Percentiles rank a stretch among this genome's conserved stretches.
These are phyloP conservation scores for Monosporascus sp. DNA, from an alignment of 2,329 filamentous ascomycete species.

Conservation along the genomic window DNA sequence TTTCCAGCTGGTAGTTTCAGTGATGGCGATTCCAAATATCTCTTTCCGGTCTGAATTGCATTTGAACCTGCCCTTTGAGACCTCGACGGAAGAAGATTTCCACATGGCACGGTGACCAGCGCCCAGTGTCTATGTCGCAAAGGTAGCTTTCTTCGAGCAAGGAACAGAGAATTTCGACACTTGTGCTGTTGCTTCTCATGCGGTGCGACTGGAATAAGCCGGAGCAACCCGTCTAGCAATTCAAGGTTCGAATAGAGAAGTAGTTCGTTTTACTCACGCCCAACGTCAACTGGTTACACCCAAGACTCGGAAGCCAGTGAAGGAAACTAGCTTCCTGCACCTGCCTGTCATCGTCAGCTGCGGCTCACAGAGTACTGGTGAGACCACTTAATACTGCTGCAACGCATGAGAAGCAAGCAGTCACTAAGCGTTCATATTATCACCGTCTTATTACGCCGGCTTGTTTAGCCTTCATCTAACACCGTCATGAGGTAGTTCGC, in stretches of 20 bases:
- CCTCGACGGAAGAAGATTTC: conserved; percentile 19
- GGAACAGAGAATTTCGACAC: conserved; percentile 63
- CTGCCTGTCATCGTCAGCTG: conserved; percentile 74
- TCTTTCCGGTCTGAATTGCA: conserved; percentile 17
- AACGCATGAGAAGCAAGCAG: conserved; percentile 66
- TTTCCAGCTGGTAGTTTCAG: conserved; percentile 30
- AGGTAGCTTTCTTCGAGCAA: conserved; percentile 66
- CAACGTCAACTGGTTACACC: conserved; percentile 65
- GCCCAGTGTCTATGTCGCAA: conserved; percentile 66
- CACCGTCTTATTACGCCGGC: conserved; percentile 69
- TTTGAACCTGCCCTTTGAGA: conserved; percentile 25
- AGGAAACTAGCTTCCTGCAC: conserved; percentile 57
- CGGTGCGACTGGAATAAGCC: conserved; percentile 65
- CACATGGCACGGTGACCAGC: conserved; percentile 31
- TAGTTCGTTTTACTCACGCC: conserved; percentile 67
- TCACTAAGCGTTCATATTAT: conserved; percentile 70
- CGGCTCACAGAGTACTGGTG: conserved; percentile 66
- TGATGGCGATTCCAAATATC: conserved; percentile 19
- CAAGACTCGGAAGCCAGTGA: conserved; percentile 64
- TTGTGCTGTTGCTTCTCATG: conserved; percentile 52
- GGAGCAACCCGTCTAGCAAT: conserved; percentile 71
- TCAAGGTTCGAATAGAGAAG: conserved; percentile 79
- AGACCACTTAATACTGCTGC: conserved; percentile 63
- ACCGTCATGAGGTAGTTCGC: conserved; percentile 63
- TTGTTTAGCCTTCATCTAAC: conserved; percentile 58